Conservation (phyloP, 108 stramenopile species). For the Cyclostephanos tholiformis region DNA sequence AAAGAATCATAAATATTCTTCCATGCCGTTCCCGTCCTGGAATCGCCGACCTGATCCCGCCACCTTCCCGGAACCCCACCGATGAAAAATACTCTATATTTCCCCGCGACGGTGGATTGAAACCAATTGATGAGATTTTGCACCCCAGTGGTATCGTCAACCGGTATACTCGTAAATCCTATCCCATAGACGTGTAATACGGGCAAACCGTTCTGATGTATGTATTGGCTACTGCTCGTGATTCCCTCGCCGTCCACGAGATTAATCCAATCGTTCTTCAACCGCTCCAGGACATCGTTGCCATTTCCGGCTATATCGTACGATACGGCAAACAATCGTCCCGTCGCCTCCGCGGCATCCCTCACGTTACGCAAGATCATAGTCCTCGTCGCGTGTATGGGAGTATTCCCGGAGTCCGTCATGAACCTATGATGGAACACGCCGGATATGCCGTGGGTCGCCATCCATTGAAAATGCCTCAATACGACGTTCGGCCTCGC, state of each 20-base stretch:
- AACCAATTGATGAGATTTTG: slow-evolving; percentile 15
- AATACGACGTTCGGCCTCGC: slow-evolving; percentile 36
- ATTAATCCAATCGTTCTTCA: slow-evolving; percentile 51
- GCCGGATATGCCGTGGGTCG: slow-evolving; percentile 47
- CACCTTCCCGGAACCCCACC: slow-evolving; percentile 36
- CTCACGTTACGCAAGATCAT: slow-evolving; percentile 22
- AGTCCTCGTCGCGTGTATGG: background rate
- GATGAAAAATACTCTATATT: slow-evolving; percentile 46
- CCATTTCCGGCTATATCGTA: slow-evolving; percentile 48
- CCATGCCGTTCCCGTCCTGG: slow-evolving; percentile 18
- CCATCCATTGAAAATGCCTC: slow-evolving; percentile 57
- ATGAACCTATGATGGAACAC: slow-evolving; percentile 48
- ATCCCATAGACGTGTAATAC: slow-evolving; percentile 38
- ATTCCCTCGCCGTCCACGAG: slow-evolving; percentile 49
- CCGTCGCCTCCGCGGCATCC: slow-evolving; percentile 19
- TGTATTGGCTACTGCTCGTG: slow-evolving; percentile 37
- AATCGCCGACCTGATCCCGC: slow-evolving; percentile 18
- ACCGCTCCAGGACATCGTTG: slow-evolving; percentile 25
- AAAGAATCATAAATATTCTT: slow-evolving; percentile 32
- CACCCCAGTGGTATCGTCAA: slow-evolving; percentile 17
- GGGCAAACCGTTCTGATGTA: slow-evolving; percentile 49
- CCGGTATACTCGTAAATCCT: slow-evolving; percentile 31
- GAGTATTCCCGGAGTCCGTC: slow-evolving; percentile 38
- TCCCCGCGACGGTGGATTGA: slow-evolving; percentile 18
- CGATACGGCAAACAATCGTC: slow-evolving; percentile 49